Evolutionary conservation across 345 rosid species (phyloP).

Genomic region (Nasturtium officinale): DNA sequence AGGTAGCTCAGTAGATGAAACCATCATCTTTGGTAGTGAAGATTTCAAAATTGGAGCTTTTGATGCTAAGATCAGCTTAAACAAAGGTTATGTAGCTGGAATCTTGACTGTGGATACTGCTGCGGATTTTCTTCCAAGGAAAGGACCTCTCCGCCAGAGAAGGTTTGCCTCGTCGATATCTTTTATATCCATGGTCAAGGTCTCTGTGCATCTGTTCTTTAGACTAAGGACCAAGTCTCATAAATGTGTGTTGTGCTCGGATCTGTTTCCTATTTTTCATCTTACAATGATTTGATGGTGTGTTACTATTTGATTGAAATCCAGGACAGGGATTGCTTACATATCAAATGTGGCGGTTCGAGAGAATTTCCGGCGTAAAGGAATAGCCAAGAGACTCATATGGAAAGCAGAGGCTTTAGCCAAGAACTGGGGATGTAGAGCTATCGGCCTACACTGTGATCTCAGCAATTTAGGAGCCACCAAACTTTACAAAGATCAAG

Average conservation of each 20-base stretch:
- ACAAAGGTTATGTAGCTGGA: conserved; percentile 80
- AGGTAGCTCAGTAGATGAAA: conserved; percentile 58
- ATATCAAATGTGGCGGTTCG: conserved; percentile 91
- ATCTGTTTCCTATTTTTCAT: background rate
- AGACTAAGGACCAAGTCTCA: background rate
- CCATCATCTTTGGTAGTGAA: conserved; percentile 60
- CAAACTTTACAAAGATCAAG: conserved; percentile 74
- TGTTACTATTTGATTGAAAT: conserved; percentile 3
- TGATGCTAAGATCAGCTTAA: conserved; percentile 64
- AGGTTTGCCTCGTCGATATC: conserved; percentile 47
- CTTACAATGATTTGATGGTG: conserved; percentile 4
- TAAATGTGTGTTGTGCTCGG: background rate
- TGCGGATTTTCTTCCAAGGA: conserved; percentile 87
- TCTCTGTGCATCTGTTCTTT: background rate
- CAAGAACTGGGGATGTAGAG: conserved; percentile 81
- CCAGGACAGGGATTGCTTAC: conserved; percentile 89
- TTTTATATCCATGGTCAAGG: background rate
- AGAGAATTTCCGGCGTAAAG: conserved; percentile 73
- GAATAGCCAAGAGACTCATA: conserved; percentile 78
- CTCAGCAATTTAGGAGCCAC: conserved; percentile 67
- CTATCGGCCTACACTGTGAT: conserved; percentile 85
- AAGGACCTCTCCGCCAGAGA: conserved; percentile 75
- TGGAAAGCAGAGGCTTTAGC: conserved; percentile 89
- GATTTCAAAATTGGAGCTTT: conserved; percentile 75
- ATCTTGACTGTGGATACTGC: conserved; percentile 87